phyloP scores from a whole-genome alignment of 163 green algal genomes.

The Volvox carteri region DNA sequence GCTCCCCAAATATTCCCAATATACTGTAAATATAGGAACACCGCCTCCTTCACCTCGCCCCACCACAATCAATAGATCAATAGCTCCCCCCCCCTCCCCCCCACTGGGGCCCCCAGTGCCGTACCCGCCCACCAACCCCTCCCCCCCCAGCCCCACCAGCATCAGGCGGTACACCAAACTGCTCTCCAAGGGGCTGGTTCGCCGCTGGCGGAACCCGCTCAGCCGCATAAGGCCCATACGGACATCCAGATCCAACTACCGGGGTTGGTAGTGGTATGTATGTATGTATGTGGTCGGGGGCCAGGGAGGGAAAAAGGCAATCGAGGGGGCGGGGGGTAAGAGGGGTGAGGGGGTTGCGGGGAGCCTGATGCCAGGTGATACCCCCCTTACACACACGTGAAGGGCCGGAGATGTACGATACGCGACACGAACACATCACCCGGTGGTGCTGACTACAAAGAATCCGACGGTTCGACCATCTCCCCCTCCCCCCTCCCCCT shows the following conservation, averaged over 20 bases:
- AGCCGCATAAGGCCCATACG: not conserved
- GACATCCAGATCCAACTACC: constrained; percentile 16
- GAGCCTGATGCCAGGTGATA: not conserved
- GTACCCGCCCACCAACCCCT: not conserved
- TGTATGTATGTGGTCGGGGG: not conserved
- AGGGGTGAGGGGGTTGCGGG: not conserved
- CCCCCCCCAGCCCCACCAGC: not conserved
- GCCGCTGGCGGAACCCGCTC: not conserved
- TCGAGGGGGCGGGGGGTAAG: not conserved
- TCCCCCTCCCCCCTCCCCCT: not conserved
- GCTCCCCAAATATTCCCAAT: not conserved
- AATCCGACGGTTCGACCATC: not conserved
- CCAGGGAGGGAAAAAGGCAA: not conserved
- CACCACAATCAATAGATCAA: not conserved
- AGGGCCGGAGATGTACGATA: not conserved
- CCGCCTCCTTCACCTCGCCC: not conserved
- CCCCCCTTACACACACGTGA: not conserved
- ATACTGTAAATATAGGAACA: not conserved
- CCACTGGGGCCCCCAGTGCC: not conserved
- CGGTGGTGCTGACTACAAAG: too few relatives aligned
- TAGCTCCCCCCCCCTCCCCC: not conserved
- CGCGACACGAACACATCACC: not conserved
- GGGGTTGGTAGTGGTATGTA: not conserved
- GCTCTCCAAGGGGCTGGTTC: not conserved
- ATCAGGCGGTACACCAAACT: constrained; percentile 2